These are phyloP conservation scores for Phaseolus lunatus DNA, from an alignment of 306 rosid species.

Conservation along the genomic window DNA sequence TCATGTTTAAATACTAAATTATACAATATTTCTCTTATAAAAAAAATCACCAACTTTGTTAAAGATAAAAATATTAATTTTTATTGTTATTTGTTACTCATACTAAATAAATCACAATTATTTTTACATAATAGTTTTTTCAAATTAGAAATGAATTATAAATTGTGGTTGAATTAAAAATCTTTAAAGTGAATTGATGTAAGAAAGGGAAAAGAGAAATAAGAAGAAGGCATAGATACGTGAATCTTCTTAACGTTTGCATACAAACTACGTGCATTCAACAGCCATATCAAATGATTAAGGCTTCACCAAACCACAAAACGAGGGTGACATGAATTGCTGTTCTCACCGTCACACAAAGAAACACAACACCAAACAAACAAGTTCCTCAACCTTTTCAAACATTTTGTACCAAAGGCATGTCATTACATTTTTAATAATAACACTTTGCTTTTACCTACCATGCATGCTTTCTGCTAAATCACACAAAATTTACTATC, in stretches of 20 bases:
- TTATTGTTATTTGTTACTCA: too few species aligned
- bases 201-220: not conserved
- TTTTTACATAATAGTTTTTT: too few species aligned
- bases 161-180: too few species aligned
- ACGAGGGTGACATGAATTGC: conserved; percentile 53
- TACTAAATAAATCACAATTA: too few species aligned
- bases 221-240: conserved; percentile 33
- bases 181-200: too few species aligned
- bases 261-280: conserved; percentile 51
- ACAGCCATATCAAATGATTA: conserved; percentile 62
- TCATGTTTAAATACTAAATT: too few species aligned
- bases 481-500: too few species aligned
- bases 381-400: not conserved
- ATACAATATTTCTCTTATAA: too few species aligned
- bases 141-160: too few species aligned
- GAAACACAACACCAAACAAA: not conserved
- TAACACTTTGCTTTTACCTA: conserved; percentile 28
- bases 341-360: conserved; percentile 42
- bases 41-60: too few species aligned
- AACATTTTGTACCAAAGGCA: conserved; percentile 40
- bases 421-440: conserved; percentile 36
- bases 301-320: conserved; percentile 53
- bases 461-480: conserved; percentile 38
- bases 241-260: conserved; percentile 35
- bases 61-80: too few species aligned